phyloP scores from a whole-genome alignment of 2,329 filamentous ascomycete genomes.

The Ophiostoma piceae region DNA sequence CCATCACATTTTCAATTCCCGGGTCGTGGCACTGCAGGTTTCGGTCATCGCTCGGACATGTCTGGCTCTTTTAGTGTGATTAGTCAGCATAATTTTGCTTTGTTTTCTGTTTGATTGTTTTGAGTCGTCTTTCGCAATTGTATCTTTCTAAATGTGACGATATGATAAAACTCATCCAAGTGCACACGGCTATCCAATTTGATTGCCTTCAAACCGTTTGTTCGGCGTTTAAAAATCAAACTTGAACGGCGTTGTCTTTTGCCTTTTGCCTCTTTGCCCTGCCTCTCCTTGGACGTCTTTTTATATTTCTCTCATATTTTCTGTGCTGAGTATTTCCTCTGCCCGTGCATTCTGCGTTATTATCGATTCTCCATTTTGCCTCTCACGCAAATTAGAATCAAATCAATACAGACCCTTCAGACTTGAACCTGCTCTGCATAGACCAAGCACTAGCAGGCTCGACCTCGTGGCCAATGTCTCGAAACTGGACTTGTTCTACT shows the following conservation, averaged over 20 bases:
- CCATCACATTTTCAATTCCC: background rate
- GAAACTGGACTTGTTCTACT: constrained; percentile 5
- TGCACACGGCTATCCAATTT: background rate
- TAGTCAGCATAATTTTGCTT: background rate
- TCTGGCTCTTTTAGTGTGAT: background rate
- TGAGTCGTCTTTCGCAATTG: background rate
- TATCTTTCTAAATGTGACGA: background rate
- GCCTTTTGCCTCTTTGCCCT: background rate
- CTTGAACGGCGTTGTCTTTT: background rate
- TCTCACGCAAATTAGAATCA: no score
- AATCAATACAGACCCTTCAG: no score
- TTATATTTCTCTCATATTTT: background rate
- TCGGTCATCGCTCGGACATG: background rate
- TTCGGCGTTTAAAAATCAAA: background rate
- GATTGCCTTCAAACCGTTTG: background rate
- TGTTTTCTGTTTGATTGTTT: background rate
- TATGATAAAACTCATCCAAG: background rate
- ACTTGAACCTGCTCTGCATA: background rate
- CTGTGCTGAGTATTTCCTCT: no score
- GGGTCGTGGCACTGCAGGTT: background rate
- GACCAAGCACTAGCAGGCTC: background rate
- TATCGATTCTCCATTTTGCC: background rate
- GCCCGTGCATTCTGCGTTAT: background rate
- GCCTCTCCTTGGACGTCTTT: background rate
- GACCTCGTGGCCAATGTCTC: constrained; percentile 1